These are phyloP conservation scores for Hypericum perforatum DNA, from an alignment of 345 rosid genomes.

Conservation along the genomic window DNA sequence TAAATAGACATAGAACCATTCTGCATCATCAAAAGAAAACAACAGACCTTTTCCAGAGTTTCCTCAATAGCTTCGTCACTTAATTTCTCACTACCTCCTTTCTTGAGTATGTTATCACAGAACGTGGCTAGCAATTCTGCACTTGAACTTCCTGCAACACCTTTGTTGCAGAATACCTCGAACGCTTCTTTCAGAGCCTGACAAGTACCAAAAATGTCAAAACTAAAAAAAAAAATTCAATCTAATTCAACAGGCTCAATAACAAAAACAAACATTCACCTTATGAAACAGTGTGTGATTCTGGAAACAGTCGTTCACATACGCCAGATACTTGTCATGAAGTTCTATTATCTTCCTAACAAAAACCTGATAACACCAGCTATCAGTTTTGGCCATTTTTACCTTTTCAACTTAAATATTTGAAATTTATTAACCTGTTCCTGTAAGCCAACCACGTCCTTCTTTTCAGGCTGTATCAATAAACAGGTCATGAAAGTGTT, in stretches of 20 bases:
- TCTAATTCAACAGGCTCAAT: not conserved
- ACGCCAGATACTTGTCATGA: slow-evolving; percentile 29
- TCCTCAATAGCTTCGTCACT: slow-evolving; percentile 39
- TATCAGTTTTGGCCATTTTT: slow-evolving; percentile 1
- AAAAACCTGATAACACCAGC: slow-evolving; percentile 19
- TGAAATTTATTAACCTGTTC: slow-evolving; percentile 17
- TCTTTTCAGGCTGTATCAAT: slow-evolving; percentile 15
- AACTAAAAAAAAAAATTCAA: not conserved
- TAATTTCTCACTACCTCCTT: slow-evolving; percentile 28
- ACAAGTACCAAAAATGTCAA: not conserved
- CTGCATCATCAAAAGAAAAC: not conserved
- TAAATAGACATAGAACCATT: no score
- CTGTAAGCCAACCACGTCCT: slow-evolving; percentile 17
- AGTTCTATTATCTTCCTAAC: slow-evolving; percentile 32
- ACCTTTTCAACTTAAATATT: not conserved
- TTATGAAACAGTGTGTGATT: slow-evolving; percentile 30
- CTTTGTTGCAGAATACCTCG: slow-evolving; percentile 28
- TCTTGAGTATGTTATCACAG: slow-evolving; percentile 33
- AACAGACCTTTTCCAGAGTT: slow-evolving; percentile 26
- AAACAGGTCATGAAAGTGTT: not conserved
- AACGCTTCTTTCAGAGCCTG: slow-evolving; percentile 35
- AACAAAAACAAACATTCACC: slow-evolving; percentile 12
- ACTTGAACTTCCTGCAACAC: slow-evolving; percentile 23
- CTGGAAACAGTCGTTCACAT: slow-evolving; percentile 25
- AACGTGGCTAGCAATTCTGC: slow-evolving; percentile 32